These are phyloP conservation scores for Aspergillus viridinutans DNA, from an alignment of 2,329 filamentous ascomycete genomes.

Conservation along the genomic window DNA sequence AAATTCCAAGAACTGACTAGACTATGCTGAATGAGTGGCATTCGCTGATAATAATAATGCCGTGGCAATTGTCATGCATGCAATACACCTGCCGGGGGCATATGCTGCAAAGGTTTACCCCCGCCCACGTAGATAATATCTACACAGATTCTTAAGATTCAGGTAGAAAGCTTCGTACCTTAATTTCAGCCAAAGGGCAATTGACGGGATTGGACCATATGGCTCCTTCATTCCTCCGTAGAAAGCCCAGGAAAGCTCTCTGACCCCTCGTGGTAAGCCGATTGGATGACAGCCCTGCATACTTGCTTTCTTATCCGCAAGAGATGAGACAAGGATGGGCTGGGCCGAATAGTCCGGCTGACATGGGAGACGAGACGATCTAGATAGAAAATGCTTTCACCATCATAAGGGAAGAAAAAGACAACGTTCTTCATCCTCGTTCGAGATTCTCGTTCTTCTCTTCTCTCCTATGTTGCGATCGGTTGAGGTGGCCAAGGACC, in stretches of 20 bases:
- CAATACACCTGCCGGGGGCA: neutral
- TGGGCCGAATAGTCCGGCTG: neutral
- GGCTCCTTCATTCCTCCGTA: neutral
- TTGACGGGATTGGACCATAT: neutral
- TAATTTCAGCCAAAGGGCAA: neutral
- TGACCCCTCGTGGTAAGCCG: constrained; percentile 14
- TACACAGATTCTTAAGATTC: too few species aligned
- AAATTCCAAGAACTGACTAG: neutral
- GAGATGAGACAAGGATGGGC: neutral
- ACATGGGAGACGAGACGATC: neutral
- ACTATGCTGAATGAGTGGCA: neutral
- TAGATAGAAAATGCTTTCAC: neutral
- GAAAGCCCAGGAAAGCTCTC: neutral
- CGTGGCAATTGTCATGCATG: neutral
- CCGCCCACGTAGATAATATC: too few species aligned
- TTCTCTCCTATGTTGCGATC: neutral
- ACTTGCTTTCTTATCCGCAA: neutral
- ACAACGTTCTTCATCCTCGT: neutral
- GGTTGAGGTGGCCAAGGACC: neutral
- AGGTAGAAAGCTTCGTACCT: neutral
- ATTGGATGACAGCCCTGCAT: constrained; percentile 13
- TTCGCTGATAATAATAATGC: neutral
- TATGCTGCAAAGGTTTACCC: neutral
- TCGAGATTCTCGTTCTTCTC: neutral
- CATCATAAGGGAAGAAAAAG: neutral